Percentiles rank a stretch among this genome's conserved stretches.
phyloP scores from a whole-genome alignment of 768 basidiomycete species.

The Naematelia encephala region DNA sequence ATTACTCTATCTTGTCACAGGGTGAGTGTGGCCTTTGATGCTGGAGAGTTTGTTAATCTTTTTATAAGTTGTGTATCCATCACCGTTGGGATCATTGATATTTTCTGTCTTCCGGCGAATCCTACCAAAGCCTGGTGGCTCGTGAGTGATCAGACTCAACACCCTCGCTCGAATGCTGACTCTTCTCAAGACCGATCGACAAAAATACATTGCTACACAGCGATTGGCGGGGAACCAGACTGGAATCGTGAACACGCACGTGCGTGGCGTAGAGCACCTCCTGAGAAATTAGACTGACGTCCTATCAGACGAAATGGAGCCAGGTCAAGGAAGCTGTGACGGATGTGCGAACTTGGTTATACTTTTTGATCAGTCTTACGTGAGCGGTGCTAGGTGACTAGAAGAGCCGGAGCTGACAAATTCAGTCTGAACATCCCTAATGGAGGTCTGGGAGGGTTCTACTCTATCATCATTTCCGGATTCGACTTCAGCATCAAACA shows the following conservation, averaged over 20 bases:
- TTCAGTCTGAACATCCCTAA: constrained; percentile 41
- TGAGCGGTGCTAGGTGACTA: too few species aligned
- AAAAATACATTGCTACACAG: constrained; percentile 31
- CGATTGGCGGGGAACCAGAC: constrained; percentile 28
- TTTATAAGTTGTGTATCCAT: constrained; percentile 14
- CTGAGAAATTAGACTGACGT: not conserved
- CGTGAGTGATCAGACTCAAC: not conserved
- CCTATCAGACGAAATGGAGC: constrained; percentile 8
- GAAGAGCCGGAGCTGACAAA: too few species aligned
- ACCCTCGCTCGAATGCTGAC: not conserved
- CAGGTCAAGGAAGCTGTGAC: constrained; percentile 31
- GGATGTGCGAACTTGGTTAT: constrained; percentile 36
- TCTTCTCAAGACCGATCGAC: constrained; percentile 10
- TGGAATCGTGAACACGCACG: constrained; percentile 31
- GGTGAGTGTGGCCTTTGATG: constrained; percentile 25
- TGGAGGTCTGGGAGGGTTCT: constrained; percentile 27
- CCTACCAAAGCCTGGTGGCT: constrained; percentile 38
- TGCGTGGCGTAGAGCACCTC: constrained; percentile 1
- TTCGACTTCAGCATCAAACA: constrained; percentile 26
- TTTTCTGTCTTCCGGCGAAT: constrained; percentile 24
- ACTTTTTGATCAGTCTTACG: constrained; percentile 33
- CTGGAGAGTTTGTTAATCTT: too few species aligned
- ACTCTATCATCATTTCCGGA: constrained; percentile 22
- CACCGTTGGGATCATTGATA: not conserved
- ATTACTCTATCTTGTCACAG: constrained; percentile 31